Base-by-base conservation (phyloP, 192 early-diverging fungal genomes). In the Helicostylum pulchrum region DNA sequence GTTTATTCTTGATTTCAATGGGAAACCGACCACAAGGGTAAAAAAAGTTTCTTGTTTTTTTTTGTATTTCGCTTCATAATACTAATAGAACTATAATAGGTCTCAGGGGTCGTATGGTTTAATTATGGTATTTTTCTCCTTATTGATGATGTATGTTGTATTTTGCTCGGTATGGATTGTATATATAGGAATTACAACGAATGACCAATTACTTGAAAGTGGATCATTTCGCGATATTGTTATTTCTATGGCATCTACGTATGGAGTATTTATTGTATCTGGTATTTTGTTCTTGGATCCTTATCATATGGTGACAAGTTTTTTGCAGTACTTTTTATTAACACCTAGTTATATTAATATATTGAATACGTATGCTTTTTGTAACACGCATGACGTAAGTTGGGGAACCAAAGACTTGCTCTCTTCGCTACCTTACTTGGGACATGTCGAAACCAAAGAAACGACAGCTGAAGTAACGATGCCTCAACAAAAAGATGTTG, bases 331-430 rank as follows among this genome's bases (percentile, higher is more conserved):
- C 63, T 58, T 87, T 19, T 80, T 92, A 64, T 75, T 93, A 70
- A 70, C 87, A 71, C 92, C 92, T 21, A 83, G 83, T 65, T 93
- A 85, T 62, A 68, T 55, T 59, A 94, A 94, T 77, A 78, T 92
- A 15, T 82, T 92, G 78, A 92, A 93, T 65, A 87, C 65, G 5
- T 70, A 79, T 36, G 77, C 80, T 11, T 82, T 82, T 64, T 79
- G 78, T 52, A 82, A 82, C 62, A 79, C 80, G 5, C 80, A 82
- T 48, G 78, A 20, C 64, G 62, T 21, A 15, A 45, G 42, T 15
- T 98, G 94, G 96, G 96, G 94, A 39, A 97, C 94, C 42, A 97
- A 97, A 77, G 92, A 93, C 66, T 91, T 92, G 71, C 91, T 83
- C 42, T 76, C 63, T 49, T 65, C 79, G 5, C 73, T 78, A 31